These are phyloP conservation scores for Bauhinia variegata DNA, from an alignment of 306 rosid genomes.

Conservation along the genomic window DNA sequence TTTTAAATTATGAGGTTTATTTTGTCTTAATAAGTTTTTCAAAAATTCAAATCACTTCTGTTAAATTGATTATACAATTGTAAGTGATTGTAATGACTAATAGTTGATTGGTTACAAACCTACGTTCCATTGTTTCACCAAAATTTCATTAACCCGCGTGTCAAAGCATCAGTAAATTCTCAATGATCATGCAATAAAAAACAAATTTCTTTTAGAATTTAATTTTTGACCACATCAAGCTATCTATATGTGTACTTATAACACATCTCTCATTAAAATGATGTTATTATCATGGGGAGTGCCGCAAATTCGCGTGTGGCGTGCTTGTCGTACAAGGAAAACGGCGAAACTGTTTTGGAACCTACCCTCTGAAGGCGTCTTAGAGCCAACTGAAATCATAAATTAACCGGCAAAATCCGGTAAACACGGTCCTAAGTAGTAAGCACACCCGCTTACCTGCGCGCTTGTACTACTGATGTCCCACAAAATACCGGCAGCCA, in stretches of 20 bases:
- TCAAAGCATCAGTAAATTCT: slow-evolving; percentile 13
- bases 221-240: slow-evolving; percentile 10
- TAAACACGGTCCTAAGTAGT: slow-evolving; percentile 53
- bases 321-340: slow-evolving; percentile 54
- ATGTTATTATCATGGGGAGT: not conserved
- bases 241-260: no score
- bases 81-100: no score
- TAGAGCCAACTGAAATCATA: not conserved
- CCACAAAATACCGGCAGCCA: slow-evolving; percentile 57
- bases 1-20: no score
- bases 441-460: slow-evolving; percentile 40
- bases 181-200: not conserved
- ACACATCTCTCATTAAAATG: slow-evolving; percentile 8
- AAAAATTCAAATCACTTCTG: no score
- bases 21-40: no score
- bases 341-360: slow-evolving; percentile 37
- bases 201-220: not conserved
- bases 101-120: no score
- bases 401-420: slow-evolving; percentile 69
- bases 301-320: slow-evolving; percentile 2
- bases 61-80: no score
- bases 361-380: slow-evolving; percentile 27
- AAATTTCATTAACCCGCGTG: slow-evolving; percentile 28
- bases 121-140: slow-evolving; percentile 15
- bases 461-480: slow-evolving; percentile 58